Evolutionary conservation across 2,329 filamentous ascomycete genomes (phyloP).

Genomic region (Botrytis sinoallii): DNA sequence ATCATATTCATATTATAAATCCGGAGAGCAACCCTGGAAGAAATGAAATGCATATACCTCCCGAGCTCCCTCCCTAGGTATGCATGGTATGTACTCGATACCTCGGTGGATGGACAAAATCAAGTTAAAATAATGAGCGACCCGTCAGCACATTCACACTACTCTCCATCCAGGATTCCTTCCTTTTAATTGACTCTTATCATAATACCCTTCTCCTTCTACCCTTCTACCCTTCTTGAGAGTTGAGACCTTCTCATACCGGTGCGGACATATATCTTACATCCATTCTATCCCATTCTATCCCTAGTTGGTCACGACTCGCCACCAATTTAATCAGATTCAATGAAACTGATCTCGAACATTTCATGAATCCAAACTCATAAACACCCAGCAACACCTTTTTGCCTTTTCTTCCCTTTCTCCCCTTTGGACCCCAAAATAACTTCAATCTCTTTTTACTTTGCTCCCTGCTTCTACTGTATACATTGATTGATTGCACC

Average conservation of each 20-base stretch:
- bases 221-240: background rate
- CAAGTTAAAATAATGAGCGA: background rate
- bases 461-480: background rate
- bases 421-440: background rate
- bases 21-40: background rate
- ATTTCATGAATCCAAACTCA: slow-evolving; percentile 10
- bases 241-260: background rate
- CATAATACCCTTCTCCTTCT: too few species aligned
- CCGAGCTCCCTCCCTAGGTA: too few species aligned
- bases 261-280: background rate
- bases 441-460: background rate
- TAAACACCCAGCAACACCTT: background rate
- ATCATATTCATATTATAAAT: background rate
- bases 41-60: background rate
- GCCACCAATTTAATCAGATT: background rate
- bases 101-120: background rate
- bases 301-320: background rate
- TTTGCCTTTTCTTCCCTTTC: background rate
- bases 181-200: background rate
- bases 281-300: background rate
- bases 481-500: too few species aligned
- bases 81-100: background rate
- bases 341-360: slow-evolving; percentile 10
- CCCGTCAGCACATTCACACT: background rate
- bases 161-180: background rate